phyloP scores from a whole-genome alignment of 2,329 filamentous ascomycete species.

The Alternaria postmessia region DNA sequence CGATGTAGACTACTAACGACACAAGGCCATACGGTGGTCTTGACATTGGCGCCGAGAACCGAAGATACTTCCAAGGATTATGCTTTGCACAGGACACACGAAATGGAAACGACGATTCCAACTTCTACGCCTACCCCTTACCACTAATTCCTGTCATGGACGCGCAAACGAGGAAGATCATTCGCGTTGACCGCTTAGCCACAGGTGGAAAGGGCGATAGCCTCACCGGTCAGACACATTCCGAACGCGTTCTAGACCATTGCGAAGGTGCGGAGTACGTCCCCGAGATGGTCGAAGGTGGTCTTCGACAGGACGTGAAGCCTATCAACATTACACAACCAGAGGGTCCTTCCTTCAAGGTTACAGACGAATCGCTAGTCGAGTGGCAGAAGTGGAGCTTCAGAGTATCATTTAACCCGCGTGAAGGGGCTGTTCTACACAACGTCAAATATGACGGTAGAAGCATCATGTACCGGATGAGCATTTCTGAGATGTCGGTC shows the following conservation, averaged over 20 bases:
- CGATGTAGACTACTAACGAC: constrained; percentile 1
- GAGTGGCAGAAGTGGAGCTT: constrained; percentile 59
- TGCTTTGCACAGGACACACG: constrained; percentile 61
- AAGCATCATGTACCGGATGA: constrained; percentile 71
- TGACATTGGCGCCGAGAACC: constrained; percentile 56
- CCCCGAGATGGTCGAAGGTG: constrained; percentile 51
- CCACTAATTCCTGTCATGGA: constrained; percentile 51
- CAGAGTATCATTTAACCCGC: constrained; percentile 50
- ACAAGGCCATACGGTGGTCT: constrained; percentile 62
- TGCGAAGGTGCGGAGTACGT: constrained; percentile 62
- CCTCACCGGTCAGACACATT: constrained; percentile 51
- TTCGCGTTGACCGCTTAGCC: constrained; percentile 48
- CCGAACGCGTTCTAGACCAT: constrained; percentile 54
- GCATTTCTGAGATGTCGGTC: constrained; percentile 73
- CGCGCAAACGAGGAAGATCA: constrained; percentile 44
- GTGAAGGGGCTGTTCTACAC: constrained; percentile 74
- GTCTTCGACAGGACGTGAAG: constrained; percentile 60
- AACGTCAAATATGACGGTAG: constrained; percentile 73
- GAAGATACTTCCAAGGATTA: constrained; percentile 63
- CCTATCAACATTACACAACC: constrained; percentile 77
- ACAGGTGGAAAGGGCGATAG: constrained; percentile 51
- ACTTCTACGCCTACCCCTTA: constrained; percentile 53
- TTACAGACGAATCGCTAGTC: constrained; percentile 56
- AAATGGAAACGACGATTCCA: constrained; percentile 55
- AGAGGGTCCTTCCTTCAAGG: constrained; percentile 71